phyloP scores from a whole-genome alignment of 495 filamentous ascomycete genomes.

The Penicillium samsonianum region DNA sequence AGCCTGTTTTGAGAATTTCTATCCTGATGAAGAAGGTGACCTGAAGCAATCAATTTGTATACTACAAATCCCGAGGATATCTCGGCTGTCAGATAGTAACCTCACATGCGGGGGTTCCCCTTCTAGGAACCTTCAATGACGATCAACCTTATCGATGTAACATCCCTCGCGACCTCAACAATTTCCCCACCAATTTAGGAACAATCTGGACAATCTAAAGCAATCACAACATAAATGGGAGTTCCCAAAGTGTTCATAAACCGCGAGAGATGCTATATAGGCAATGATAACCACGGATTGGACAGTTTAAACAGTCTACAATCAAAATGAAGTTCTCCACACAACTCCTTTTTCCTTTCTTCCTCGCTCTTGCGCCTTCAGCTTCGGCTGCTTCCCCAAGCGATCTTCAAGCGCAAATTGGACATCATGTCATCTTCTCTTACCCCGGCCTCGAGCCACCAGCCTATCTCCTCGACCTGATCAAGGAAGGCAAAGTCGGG shows the following conservation, averaged over 20 bases:
- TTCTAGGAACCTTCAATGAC: not conserved
- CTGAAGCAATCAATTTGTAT: not conserved
- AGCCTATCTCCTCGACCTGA: constrained; percentile 28
- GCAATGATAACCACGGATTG: not conserved
- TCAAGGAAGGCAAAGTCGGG: constrained; percentile 34
- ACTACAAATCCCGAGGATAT: not conserved
- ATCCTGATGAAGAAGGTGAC: not conserved
- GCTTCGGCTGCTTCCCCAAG: not conserved
- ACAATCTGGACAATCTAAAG: not conserved
- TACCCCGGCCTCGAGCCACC: constrained; percentile 33
- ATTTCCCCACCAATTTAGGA: not conserved
- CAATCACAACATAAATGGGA: not conserved
- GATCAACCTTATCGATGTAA: constrained; percentile 28
- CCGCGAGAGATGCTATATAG: not conserved
- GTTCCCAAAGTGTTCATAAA: constrained; percentile 3
- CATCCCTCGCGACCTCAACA: constrained; percentile 8
- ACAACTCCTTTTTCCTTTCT: constrained; percentile 8
- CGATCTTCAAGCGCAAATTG: constrained; percentile 21
- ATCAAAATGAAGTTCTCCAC: constrained; percentile 14
- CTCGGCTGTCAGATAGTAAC: not conserved
- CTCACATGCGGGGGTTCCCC: not conserved
- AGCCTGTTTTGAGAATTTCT: too few species aligned
- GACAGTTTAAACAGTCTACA: not conserved
- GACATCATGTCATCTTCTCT: constrained; percentile 41
- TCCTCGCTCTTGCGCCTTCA: not conserved